Evolutionary conservation across 257 asterid species (phyloP).

Genomic region (Jacaranda mimosifolia): DNA sequence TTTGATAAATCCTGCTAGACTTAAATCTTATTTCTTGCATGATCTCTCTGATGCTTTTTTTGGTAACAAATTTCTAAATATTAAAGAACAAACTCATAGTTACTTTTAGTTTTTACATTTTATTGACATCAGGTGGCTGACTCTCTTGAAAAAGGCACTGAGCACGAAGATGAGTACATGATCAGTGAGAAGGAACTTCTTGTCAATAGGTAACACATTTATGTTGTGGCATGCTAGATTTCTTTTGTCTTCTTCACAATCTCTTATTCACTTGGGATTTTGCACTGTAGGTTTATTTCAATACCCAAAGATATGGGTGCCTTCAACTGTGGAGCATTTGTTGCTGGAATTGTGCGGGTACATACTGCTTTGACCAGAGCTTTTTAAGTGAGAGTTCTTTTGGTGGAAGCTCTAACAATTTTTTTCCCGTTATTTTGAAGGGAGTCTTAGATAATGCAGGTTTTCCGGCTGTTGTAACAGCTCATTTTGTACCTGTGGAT

Average conservation of each 20-base stretch:
- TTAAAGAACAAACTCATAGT: conserved; percentile 18
- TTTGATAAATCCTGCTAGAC: neutral
- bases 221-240: conserved; percentile 13
- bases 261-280: conserved; percentile 35
- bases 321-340: conserved; percentile 96
- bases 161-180: conserved; percentile 98
- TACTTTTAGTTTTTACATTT: conserved; percentile 16
- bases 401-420: conserved; percentile 33
- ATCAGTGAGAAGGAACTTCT: conserved; percentile 97
- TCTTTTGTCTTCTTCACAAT: conserved; percentile 8
- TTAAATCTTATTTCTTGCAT: neutral
- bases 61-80: conserved; percentile 13
- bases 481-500: conserved; percentile 97
- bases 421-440: conserved; percentile 51
- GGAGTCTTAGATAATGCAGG: conserved; percentile 95
- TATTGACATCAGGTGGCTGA: conserved; percentile 75
- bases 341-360: conserved; percentile 97
- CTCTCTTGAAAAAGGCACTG: conserved; percentile 97
- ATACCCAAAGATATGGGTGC: conserved; percentile 98
- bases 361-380: conserved; percentile 25
- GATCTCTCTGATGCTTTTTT: neutral
- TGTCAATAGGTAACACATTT: conserved; percentile 71
- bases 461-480: conserved; percentile 93
- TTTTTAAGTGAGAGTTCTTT: conserved; percentile 15
- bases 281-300: conserved; percentile 77